Percentiles rank a stretch among this genome's conserved stretches.
Conservation (phyloP, 352 stramenopile genomes). For the Globisporangium radiosum region DNA sequence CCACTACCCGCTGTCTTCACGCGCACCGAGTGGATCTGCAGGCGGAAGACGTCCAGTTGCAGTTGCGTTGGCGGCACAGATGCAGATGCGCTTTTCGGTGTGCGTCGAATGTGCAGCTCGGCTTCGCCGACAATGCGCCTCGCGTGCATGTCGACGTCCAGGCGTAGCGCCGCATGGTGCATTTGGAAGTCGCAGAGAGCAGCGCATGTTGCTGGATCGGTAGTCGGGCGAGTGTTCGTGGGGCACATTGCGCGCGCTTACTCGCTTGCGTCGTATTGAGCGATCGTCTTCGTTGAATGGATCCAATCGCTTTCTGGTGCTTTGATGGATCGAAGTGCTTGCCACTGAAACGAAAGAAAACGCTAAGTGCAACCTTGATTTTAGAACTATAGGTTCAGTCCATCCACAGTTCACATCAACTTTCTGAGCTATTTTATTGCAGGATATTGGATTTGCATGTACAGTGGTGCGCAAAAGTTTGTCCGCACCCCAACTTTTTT, state of each 20-base stretch:
- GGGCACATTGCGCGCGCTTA: constrained; percentile 1
- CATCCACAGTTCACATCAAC: too few species aligned
- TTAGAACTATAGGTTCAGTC: too few species aligned
- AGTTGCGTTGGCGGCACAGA: constrained; percentile 11
- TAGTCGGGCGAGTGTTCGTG: neutral
- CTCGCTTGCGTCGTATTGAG: too few species aligned
- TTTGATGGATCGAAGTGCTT: too few species aligned
- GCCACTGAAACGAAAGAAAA: too few species aligned
- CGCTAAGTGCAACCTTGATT: too few species aligned
- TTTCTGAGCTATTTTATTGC: too few species aligned
- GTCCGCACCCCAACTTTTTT: too few species aligned
- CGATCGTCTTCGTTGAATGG: too few species aligned
- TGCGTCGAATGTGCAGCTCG: constrained; percentile 29
- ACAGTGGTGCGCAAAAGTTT: too few species aligned
- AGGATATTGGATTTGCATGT: too few species aligned
- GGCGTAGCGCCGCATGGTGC: constrained; percentile 39
- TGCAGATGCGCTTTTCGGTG: constrained; percentile 4
- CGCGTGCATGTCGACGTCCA: constrained; percentile 40
- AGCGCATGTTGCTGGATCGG: constrained; percentile 62
- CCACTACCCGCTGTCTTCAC: neutral
- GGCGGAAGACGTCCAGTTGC: constrained; percentile 56
- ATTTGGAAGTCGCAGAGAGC: constrained; percentile 40
- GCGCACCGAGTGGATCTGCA: constrained; percentile 39
- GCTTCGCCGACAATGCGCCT: constrained; percentile 23
- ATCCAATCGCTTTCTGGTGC: too few species aligned